phyloP scores from a whole-genome alignment of 2,329 filamentous ascomycete species.

The Akanthomyces muscarius region DNA sequence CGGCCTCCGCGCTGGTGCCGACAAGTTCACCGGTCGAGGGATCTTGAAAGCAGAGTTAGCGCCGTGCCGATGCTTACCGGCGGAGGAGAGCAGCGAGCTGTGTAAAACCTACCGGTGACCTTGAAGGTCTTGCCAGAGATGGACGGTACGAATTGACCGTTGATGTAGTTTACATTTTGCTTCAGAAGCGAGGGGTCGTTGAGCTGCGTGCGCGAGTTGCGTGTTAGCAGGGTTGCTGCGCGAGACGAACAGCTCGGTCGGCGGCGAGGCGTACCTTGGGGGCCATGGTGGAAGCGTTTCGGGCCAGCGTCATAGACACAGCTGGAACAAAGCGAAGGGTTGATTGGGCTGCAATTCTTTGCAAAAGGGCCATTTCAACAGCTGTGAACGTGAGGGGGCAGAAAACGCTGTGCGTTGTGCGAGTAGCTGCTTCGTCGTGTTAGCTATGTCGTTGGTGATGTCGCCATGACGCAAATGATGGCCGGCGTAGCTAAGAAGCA shows the following conservation, averaged over 20 bases:
- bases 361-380: conserved; percentile 30
- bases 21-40: conserved; percentile 79
- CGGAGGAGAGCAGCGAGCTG: not conserved
- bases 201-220: conserved; percentile 45
- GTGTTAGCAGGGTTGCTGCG: not conserved
- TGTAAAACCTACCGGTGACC: conserved; percentile 56
- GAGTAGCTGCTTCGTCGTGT: conserved; percentile 1
- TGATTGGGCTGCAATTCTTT: conserved; percentile 29
- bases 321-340: conserved; percentile 29
- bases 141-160: conserved; percentile 87
- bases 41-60: conserved; percentile 47
- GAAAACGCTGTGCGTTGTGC: not conserved
- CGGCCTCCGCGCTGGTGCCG: conserved; percentile 81
- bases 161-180: conserved; percentile 76
- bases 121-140: conserved; percentile 89
- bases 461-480: conserved; percentile 3
- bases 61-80: not conserved
- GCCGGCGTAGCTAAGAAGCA: not conserved
- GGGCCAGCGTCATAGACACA: conserved; percentile 26
- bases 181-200: conserved; percentile 81
- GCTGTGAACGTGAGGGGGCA: not conserved
- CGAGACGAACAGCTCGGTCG: not conserved
- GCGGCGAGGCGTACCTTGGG: conserved; percentile 37
- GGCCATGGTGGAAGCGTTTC: conserved; percentile 45
- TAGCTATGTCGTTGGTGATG: conserved; percentile 13